Evolutionary conservation across 192 early-diverging fungal species (phyloP).

Genomic region (Chytriomyces sp.): DNA sequence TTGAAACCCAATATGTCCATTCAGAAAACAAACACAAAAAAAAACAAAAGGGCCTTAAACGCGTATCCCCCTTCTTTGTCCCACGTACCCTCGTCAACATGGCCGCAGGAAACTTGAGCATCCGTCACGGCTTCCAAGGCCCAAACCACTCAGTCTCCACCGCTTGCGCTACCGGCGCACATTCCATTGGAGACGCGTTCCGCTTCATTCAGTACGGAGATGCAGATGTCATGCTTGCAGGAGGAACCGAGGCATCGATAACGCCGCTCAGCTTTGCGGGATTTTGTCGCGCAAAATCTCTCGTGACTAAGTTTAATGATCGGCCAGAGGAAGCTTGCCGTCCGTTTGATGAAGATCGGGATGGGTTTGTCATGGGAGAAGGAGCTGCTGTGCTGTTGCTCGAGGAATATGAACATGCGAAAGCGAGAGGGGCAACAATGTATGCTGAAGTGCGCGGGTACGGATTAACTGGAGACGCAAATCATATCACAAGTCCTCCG

Average conservation of each 20-base stretch:
- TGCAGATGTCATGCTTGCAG: conserved; percentile 95
- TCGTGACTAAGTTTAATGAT: conserved; percentile 83
- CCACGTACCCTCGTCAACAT: conserved; percentile 92
- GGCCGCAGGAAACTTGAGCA: conserved; percentile 92
- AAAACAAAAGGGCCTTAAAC: conserved; percentile 66
- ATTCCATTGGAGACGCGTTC: conserved; percentile 92
- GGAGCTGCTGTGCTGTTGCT: conserved; percentile 87
- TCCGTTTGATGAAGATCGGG: conserved; percentile 85
- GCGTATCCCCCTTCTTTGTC: conserved; percentile 88
- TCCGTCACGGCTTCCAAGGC: conserved; percentile 84
- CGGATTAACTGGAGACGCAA: conserved; percentile 87
- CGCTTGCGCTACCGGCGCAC: conserved; percentile 95
- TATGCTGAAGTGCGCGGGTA: conserved; percentile 91
- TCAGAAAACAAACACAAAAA: not conserved
- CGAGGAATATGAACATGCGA: conserved; percentile 89
- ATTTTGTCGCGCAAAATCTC: conserved; percentile 83
- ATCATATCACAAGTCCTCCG: conserved; percentile 94
- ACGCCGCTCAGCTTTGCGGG: conserved; percentile 88
- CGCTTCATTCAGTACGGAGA: conserved; percentile 91
- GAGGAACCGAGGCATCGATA: conserved; percentile 84
- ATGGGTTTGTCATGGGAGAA: conserved; percentile 95
- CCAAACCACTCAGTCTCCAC: conserved; percentile 93
- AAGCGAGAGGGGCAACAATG: conserved; percentile 79
- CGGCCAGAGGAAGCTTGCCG: conserved; percentile 78
- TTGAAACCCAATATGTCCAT: not conserved